phyloP scores from a whole-genome alignment of 169 alveolate species.

The Plasmodium chabaudi region DNA sequence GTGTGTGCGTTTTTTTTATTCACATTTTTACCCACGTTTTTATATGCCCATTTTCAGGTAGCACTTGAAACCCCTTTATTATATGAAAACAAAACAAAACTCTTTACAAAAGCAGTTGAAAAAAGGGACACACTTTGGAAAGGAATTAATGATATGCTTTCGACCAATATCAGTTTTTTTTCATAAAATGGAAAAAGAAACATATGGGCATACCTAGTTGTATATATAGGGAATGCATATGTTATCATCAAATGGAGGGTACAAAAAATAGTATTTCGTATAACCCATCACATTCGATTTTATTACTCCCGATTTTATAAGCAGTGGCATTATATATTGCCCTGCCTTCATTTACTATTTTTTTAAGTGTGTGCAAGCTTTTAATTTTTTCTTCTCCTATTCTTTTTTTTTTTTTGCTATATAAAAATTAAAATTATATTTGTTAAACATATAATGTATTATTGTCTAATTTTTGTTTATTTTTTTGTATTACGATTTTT shows the following conservation, averaged over 20 bases:
- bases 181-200: background rate
- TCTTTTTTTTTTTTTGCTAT: too few species aligned
- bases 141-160: constrained; percentile 55
- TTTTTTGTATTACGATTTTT: too few species aligned
- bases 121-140: constrained; percentile 65
- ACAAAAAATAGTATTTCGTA: too few species aligned
- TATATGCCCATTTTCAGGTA: constrained; percentile 2
- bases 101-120: constrained; percentile 46
- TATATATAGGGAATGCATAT: background rate
- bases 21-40: background rate
- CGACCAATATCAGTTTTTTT: constrained; percentile 50
- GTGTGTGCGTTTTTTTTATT: background rate
- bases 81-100: constrained; percentile 66
- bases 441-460: too few species aligned
- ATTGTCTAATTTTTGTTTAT: too few species aligned
- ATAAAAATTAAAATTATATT: too few species aligned
- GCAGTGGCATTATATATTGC: too few species aligned
- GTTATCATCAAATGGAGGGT: background rate
- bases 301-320: too few species aligned
- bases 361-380: too few species aligned
- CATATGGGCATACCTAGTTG: background rate
- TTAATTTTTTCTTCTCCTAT: too few species aligned
- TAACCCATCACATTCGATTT: too few species aligned
- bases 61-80: constrained; percentile 60
- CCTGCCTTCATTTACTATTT: too few species aligned